Conservation (phyloP, 768 basidiomycete species). For the Tylopilus felleus region DNA sequence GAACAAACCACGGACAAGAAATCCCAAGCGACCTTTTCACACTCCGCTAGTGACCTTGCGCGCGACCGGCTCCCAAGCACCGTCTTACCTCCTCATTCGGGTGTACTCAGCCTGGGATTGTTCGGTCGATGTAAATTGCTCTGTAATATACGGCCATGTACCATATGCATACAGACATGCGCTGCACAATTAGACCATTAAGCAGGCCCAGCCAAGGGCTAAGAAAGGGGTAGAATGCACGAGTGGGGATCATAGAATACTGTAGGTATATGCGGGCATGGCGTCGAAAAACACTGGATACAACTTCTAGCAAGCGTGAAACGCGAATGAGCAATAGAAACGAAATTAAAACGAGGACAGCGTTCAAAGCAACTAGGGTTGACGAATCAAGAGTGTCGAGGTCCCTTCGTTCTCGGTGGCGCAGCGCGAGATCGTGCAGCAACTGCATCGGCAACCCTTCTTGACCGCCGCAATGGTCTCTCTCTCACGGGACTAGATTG, state of each 20-base stretch:
- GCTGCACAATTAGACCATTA: no score
- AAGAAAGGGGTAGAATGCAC: no score
- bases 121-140: slow-evolving; percentile 1
- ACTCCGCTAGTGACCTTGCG: slow-evolving; percentile 28
- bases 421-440: slow-evolving; percentile 47
- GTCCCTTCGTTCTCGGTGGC: slow-evolving; percentile 28
- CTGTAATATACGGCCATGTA: slow-evolving; percentile 16
- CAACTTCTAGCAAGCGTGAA: slow-evolving; percentile 23
- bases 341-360: slow-evolving; percentile 3
- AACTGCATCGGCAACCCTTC: slow-evolving; percentile 60
- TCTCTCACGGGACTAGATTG: slow-evolving; percentile 6
- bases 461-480: slow-evolving; percentile 45
- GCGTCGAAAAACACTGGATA: slow-evolving; percentile 20
- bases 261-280: slow-evolving; percentile 23
- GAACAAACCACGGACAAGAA: slow-evolving; percentile 25
- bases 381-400: slow-evolving; percentile 23
- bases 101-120: background rate
- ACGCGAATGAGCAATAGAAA: slow-evolving; percentile 6
- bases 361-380: background rate
- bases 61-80: background rate
- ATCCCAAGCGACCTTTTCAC: slow-evolving; percentile 31
- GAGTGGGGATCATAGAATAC: slow-evolving; percentile 28
- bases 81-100: slow-evolving; percentile 8
- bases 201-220: no score
- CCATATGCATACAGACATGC: slow-evolving; percentile 9